Base-by-base conservation (phyloP, 768 basidiomycete species). In the Naganishia vishniacii region DNA sequence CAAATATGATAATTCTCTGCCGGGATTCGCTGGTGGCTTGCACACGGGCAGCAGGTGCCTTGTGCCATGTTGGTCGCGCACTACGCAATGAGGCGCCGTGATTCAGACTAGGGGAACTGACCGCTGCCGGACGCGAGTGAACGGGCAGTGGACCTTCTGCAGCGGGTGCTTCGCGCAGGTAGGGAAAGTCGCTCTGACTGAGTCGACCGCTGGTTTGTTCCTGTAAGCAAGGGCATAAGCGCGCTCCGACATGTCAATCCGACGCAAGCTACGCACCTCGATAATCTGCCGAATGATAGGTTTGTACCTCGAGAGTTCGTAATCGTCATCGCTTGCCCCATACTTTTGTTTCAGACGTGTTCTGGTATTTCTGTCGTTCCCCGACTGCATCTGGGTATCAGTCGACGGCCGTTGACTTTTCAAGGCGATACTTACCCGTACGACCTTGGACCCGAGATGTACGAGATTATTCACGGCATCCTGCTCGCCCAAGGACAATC, bases 221-320 rank as follows among this genome's bases (percentile, higher is more conserved):
- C 92, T 95, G 70, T 4, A 65, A 29, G 67, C n/a, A n/a, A n/a
- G n/a, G n/a, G n/a, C n/a, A n/a, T n/a, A 1, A 28, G 20, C 20
- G n/a, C n/a, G n/a, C n/a, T n/a, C n/a, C n/a, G n/a, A n/a, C n/a
- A n/a, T n/a, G n/a, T n/a, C n/a, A n/a, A n/a, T n/a, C n/a, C n/a
- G n/a, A n/a, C n/a, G n/a, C n/a, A 15, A 8, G 6, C 4, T 16
- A 66, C 73, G 15, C 74, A 92, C 93, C 82, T 95, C 91, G 20
- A 99, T 78, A 65, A 98, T 82, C 2, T 85, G 83, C 69, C 83
- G 85, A 29, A 98, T 75, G 1, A 86, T 79, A 7, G 95, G 95
- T 72, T 88, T 91, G 79, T 85, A 99, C 64, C 95, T 84, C 18
- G 94, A 98, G 32, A 99, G 83, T 68, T 97, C 94, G 73, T 98